A percentile compares a stretch with the other conserved stretches of the same genome.
phyloP scores from a whole-genome alignment of 805 yeast species.

The Candida nonsorbophila region DNA sequence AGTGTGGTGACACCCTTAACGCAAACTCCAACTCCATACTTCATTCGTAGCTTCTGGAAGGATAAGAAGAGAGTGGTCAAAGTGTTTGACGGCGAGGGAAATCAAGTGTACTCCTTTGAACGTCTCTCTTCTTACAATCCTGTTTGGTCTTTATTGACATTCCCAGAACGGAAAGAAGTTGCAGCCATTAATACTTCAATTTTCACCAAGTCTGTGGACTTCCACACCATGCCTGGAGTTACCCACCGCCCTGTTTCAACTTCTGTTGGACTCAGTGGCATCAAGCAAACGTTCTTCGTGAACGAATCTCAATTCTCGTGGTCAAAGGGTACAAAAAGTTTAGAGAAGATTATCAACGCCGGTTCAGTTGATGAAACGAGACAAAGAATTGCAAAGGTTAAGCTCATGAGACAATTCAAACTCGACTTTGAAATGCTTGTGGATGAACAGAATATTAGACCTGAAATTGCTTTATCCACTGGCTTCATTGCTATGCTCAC shows the following conservation, averaged over 20 bases:
- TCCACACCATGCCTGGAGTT: conserved; percentile 41
- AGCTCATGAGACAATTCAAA: conserved; percentile 52
- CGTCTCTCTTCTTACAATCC: conserved; percentile 43
- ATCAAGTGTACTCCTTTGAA: conserved; percentile 46
- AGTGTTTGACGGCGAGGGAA: conserved; percentile 42
- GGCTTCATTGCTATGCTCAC: conserved; percentile 59
- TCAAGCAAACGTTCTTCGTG: conserved; percentile 43
- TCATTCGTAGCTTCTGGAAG: conserved; percentile 45
- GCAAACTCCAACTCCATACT: conserved; percentile 34
- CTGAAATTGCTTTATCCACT: conserved; percentile 53
- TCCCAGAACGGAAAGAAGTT: conserved; percentile 41
- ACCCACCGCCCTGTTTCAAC: conserved; percentile 39
- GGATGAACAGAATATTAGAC: conserved; percentile 43
- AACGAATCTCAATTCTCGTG: conserved; percentile 49
- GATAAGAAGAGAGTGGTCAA: conserved; percentile 41
- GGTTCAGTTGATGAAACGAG: conserved; percentile 54
- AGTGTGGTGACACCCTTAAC: conserved; percentile 39
- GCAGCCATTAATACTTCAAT: conserved; percentile 50
- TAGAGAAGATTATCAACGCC: conserved; percentile 48
- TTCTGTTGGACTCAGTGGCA: conserved; percentile 34
- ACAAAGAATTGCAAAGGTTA: conserved; percentile 49
- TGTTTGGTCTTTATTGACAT: conserved; percentile 46
- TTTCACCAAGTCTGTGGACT: conserved; percentile 39
- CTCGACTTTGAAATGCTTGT: conserved; percentile 55
- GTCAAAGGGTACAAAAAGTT: conserved; percentile 46